Evolutionary conservation across 495 filamentous ascomycete species (phyloP).

Genomic region (Parathielavia hyrcaniae): DNA sequence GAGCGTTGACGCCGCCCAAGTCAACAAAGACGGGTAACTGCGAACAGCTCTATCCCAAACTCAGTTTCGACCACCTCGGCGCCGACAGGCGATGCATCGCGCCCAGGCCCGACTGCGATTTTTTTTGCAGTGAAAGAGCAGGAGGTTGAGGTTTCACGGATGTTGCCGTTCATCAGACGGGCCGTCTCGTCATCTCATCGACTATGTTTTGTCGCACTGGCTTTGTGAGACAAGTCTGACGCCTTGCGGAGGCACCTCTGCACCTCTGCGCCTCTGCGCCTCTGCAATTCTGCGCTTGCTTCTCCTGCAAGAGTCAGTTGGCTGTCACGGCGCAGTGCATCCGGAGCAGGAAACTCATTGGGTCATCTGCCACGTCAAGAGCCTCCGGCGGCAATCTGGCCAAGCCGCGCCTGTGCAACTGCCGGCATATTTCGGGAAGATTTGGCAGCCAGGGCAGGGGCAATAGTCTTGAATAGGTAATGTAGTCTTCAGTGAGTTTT

Average conservation of each 20-base stretch:
- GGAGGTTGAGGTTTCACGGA: not conserved
- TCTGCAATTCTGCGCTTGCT: not conserved
- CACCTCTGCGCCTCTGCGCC: not conserved
- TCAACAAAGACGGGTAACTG: constrained; percentile 19
- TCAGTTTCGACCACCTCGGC: not conserved
- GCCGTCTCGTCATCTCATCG: not conserved
- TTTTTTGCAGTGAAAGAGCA: not conserved
- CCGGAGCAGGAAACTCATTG: not conserved
- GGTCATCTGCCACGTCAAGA: not conserved
- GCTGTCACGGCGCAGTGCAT: not conserved
- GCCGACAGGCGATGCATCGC: constrained; percentile 4
- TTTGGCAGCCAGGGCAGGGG: not conserved
- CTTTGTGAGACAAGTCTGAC: too few relatives aligned
- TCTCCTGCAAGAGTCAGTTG: not conserved
- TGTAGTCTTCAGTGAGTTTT: not conserved
- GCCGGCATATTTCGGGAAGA: not conserved
- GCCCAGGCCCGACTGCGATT: not conserved
- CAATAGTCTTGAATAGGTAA: not conserved
- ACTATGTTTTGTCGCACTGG: not conserved
- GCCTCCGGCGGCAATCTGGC: not conserved
- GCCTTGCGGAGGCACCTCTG: too few relatives aligned
- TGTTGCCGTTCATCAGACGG: not conserved
- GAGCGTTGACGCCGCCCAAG: constrained; percentile 7
- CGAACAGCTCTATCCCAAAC: not conserved
- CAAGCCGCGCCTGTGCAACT: not conserved